phyloP scores from a whole-genome alignment of 768 basidiomycete species.

The Termitomyces sp. region DNA sequence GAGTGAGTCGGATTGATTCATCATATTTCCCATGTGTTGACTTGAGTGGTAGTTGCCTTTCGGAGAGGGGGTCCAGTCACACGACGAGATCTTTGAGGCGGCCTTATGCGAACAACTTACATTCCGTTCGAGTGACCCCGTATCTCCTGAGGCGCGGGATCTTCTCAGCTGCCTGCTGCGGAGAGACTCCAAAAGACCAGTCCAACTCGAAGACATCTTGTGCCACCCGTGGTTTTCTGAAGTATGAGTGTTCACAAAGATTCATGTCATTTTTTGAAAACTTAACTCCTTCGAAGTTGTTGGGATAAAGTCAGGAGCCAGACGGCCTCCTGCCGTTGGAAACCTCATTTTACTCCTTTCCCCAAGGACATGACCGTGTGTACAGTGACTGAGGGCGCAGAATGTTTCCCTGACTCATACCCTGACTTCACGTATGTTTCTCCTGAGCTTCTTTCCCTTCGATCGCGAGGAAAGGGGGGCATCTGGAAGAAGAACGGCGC shows the following conservation, averaged over 20 bases:
- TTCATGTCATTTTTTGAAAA: neutral
- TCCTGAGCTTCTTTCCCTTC: neutral
- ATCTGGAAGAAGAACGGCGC: neutral
- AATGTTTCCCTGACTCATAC: neutral
- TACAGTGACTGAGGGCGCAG: neutral
- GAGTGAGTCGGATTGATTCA: neutral
- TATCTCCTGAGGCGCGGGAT: constrained; percentile 1
- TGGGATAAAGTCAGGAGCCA: constrained; percentile 3
- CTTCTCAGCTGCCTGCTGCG: constrained; percentile 1
- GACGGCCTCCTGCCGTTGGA: neutral
- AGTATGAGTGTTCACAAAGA: constrained; percentile 3
- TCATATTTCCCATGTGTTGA: neutral
- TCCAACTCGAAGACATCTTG: neutral
- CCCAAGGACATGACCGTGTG: neutral
- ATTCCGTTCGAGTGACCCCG: neutral
- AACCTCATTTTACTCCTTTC: neutral
- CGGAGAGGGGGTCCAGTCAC: neutral
- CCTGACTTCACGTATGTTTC: neutral
- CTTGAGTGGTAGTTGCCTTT: constrained; percentile 7
- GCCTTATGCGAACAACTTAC: neutral
- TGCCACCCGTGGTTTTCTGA: constrained; percentile 6
- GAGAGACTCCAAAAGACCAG: neutral
- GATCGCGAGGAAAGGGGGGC: neutral
- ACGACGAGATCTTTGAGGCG: neutral
- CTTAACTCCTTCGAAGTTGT: neutral